Evolutionary conservation across 1,284 basidiomycete species (phyloP), one percentile per base, ranked within the genome.

Genomic region (Pascua sp.): DNA sequence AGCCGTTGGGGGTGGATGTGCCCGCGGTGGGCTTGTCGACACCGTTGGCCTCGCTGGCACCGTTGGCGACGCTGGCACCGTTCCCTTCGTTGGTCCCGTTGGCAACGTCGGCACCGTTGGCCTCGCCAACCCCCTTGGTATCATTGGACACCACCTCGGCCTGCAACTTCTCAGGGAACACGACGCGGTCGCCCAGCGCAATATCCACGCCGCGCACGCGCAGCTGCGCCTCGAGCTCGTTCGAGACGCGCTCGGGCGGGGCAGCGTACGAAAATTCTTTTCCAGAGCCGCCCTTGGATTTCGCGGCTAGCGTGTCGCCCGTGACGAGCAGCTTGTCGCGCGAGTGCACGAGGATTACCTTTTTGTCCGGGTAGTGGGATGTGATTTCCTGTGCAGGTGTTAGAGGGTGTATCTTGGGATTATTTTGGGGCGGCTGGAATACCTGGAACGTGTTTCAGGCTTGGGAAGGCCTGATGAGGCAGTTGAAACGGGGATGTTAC

Each of bases 201-300:
- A 79, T 41, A 18, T 75, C 57, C 46, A 79, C 75, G 0, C 74
- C 72, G 1, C 70, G 51, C 15, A 59, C 64, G n/a, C 61, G 55
- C 15, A 81, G 65, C 56, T 67, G 51, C 15, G 48, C 38, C 41
- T 70, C 67, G 17, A 78, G 53, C 12, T 61, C 54, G 11, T 53
- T 58, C 1, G 68, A 69, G 2, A 77, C 32, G 58, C 60, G 16
- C 50, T 59, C 11, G 66, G 72, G 49, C 1, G 47, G 11, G 9
- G 39, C 32, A 11, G 42, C 24, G 17, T 45, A 44, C 5, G n/a
- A 11, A 13, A 17, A 49, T 9, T 16, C 46, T 11, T 49, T 36
- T 4, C 12, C 49, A n/a, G n/a, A n/a, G 10, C 7, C 16, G 13
- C 18, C 37, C 11, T 40, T 17, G 9, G 11, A 15, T 1, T 17